Base-by-base conservation (phyloP, 2,329 filamentous ascomycete genomes). In the Escovopsis sp. region DNA sequence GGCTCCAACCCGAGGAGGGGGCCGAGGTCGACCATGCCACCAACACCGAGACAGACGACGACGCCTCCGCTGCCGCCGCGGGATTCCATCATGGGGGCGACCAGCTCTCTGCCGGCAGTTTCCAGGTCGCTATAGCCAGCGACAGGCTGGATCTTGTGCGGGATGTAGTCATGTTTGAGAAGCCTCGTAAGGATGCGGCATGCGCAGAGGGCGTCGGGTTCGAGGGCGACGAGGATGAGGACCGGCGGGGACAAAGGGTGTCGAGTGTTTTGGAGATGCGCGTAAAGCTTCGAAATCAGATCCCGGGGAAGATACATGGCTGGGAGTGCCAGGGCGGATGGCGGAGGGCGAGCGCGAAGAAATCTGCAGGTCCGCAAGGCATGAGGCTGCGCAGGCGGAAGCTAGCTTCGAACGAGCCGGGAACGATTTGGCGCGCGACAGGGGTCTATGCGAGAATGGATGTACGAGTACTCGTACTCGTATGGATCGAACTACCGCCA, bases 141-240 rank as follows among this genome's bases (percentile, higher is more conserved):
- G 42, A 98, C 81, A 1, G 91, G 91, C 55, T 95, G 85, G 55
- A 96, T 94, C 64, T 95, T 96, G 67, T 96, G 89, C 12, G 83
- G 84, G 51, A 98, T 94, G 58, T 94, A 96, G 68, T 98, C 91
- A 70, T 89, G 83, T 64, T 94, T 95, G 46, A 98, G 71, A n/a
- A 98, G 72, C 39, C 82, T 75, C 3, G 89, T 94, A 38, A 98
- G 76, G 46, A 98, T 95, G 47, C 88, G 86, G 59, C 87, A 94
- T 47, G 88, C 91, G 63, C 89, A 96, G 47, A 98, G 77, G 48
- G 91, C 84, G 65, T 98, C 91, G 42, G 91, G 87, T 57, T 95
- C 89, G 57, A 96, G 83, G 31, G 89, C 84, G 49, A 88, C 88
- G 43, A 98, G 82, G 48, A 98, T 77, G 24, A 96, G 73, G 41